Conservation (phyloP, 1,139 yeast genomes). For the Blastobotrys buckinghamii region DNA sequence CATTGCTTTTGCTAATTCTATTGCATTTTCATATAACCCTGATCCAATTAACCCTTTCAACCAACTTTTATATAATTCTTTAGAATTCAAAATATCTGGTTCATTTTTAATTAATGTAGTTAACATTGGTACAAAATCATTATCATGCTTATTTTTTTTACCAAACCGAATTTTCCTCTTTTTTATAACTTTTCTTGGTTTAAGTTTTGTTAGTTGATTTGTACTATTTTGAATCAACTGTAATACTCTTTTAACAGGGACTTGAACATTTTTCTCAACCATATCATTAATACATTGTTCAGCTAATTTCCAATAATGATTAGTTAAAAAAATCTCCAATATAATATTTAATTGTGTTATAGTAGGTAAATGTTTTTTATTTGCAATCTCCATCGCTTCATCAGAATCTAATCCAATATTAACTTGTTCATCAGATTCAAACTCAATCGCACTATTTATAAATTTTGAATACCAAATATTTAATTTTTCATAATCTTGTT, state of each 20-base stretch:
- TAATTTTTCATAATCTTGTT: slow-evolving; percentile 11
- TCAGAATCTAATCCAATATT: background rate
- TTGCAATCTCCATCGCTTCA: slow-evolving; percentile 5
- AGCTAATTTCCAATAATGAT: slow-evolving; percentile 17
- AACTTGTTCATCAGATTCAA: slow-evolving; percentile 2
- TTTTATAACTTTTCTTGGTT: background rate
- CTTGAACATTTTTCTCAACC: slow-evolving; percentile 15
- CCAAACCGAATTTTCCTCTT: background rate
- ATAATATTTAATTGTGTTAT: background rate
- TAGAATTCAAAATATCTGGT: slow-evolving; percentile 23
- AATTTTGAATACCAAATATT: slow-evolving; percentile 22
- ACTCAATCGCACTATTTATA: slow-evolving; percentile 8
- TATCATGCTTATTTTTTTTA: background rate
- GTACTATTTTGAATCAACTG: slow-evolving; percentile 17
- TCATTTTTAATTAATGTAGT: slow-evolving; percentile 18
- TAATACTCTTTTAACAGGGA: slow-evolving; percentile 18
- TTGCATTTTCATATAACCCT: slow-evolving; percentile 22
- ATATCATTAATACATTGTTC: slow-evolving; percentile 16
- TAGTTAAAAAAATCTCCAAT: slow-evolving; percentile 1
- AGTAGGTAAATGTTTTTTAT: slow-evolving; percentile 3
- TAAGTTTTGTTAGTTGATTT: slow-evolving; percentile 3
- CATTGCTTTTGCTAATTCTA: slow-evolving; percentile 26
- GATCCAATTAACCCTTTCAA: slow-evolving; percentile 25
- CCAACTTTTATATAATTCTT: slow-evolving; percentile 27
- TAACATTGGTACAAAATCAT: slow-evolving; percentile 14